A percentile compares a stretch with the other conserved stretches of the same genome.
Evolutionary conservation across 208 protist genomes (phyloP).

Genomic region (Acanthamoeba royreba): DNA sequence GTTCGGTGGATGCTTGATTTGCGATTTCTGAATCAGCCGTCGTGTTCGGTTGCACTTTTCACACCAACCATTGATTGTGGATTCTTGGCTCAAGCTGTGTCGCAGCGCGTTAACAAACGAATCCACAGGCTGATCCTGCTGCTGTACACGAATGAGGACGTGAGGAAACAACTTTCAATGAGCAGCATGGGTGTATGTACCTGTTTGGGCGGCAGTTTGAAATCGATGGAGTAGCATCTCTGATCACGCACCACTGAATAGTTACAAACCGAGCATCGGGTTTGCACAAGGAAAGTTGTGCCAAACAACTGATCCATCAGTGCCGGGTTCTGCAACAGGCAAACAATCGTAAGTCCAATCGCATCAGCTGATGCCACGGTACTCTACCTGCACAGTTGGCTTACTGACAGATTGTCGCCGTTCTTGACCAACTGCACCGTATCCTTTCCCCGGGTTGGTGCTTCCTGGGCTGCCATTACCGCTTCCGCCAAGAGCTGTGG

Average conservation of each 20-base stretch:
- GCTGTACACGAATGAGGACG: neutral
- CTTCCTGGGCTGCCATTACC: no score
- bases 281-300: conserved; percentile 30
- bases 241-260: neutral
- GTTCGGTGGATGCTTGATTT: conserved; percentile 46
- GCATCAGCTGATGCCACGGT: no score
- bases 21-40: conserved; percentile 29
- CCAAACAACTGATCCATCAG: conserved; percentile 61
- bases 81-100: conserved; percentile 48
- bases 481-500: no score
- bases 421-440: no score
- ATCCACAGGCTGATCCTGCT: neutral
- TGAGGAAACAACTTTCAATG: neutral
- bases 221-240: neutral
- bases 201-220: neutral
- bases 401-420: no score
- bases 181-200: neutral
- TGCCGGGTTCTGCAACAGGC: neutral
- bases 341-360: neutral
- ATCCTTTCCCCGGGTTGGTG: no score
- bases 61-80: conserved; percentile 59
- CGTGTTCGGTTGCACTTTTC: conserved; percentile 50
- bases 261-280: conserved; percentile 59
- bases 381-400: no score
- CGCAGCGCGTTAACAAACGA: conserved; percentile 48